Base-by-base conservation (phyloP, 495 filamentous ascomycete species). In the Evernia prunastri region DNA sequence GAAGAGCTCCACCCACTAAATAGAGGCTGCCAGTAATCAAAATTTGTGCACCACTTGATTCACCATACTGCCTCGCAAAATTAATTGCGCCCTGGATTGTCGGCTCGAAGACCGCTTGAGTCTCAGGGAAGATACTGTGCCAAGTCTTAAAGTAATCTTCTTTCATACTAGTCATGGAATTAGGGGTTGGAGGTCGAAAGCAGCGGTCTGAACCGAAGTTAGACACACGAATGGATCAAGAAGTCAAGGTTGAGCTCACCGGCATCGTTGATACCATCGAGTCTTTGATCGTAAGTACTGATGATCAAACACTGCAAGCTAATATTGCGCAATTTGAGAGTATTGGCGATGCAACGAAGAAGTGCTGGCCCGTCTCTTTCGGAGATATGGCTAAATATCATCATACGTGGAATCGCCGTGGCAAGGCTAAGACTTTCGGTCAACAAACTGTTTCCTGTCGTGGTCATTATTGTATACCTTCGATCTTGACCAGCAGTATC, bases 1-100 rank as follows among this genome's bases (percentile, higher is more conserved):
- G 68, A 65, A 87, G 72, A 23, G 84, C 84, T 12, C 81, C 82
- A 1, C 85, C 84, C 15, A 87, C 81, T 25, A 87, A 72, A 69
- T 86, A 80, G 31, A 87, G 73, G 66, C 86, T 87, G 11, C 86
- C 86, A 18, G 86, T 87, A 36, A 88, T 78, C 27, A 87, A 69
- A 1, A 77, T 78, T 40, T 84, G 73, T 60, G 73, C 68, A 5
- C 74, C 75, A 23, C 29, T 51, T 69, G 35, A 25, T 59, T 61
- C 43, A n/a, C 72, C 69, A 13, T 74, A 69, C 12, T 60, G 31
- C 60, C 59, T 70, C 0, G 76, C 76, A 36, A 60, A 51, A 23
- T 72, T 64, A 11, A 79, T 66, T 9, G 77, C 75, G 15, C 66
- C 68, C 56, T 77, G 72, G 57, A 78, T 69, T 10, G 64, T 75